Conservation (phyloP, 140 eudicot genomes). For the Ambrosia hybrid region DNA sequence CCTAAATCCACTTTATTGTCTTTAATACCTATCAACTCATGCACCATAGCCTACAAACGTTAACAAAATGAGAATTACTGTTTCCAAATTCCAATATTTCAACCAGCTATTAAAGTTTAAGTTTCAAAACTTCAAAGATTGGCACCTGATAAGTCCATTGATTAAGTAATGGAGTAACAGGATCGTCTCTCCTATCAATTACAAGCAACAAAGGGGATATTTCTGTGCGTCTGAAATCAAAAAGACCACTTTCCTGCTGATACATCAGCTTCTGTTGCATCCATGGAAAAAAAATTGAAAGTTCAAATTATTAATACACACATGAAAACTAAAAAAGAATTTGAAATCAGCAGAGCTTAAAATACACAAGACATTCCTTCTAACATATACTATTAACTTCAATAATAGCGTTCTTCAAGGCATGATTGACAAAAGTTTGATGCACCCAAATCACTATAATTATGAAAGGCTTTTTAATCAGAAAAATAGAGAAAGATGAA, state of each 20-base stretch:
- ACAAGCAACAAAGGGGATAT: neutral
- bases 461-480: too few species aligned
- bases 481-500: neutral
- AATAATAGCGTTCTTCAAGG: neutral
- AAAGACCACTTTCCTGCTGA: too few species aligned
- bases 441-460: too few species aligned
- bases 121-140: neutral
- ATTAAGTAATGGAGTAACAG: constrained; percentile 89
- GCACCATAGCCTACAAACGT: constrained; percentile 84
- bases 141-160: constrained; percentile 99
- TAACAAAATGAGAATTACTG: constrained; percentile 9
- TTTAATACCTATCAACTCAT: constrained; percentile 88
- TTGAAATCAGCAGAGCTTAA: too few species aligned
- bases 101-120: neutral
- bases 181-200: constrained; percentile 93
- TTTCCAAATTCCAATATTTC: neutral
- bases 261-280: too few species aligned
- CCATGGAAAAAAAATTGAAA: too few species aligned
- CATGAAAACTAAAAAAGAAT: too few species aligned
- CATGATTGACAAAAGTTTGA: too few species aligned
- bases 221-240: too few species aligned
- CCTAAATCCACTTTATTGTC: constrained; percentile 89
- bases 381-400: neutral
- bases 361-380: neutral
- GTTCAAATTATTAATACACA: too few species aligned